phyloP scores from a whole-genome alignment of 768 basidiomycete genomes.

The Phlegmacium glaucopus region DNA sequence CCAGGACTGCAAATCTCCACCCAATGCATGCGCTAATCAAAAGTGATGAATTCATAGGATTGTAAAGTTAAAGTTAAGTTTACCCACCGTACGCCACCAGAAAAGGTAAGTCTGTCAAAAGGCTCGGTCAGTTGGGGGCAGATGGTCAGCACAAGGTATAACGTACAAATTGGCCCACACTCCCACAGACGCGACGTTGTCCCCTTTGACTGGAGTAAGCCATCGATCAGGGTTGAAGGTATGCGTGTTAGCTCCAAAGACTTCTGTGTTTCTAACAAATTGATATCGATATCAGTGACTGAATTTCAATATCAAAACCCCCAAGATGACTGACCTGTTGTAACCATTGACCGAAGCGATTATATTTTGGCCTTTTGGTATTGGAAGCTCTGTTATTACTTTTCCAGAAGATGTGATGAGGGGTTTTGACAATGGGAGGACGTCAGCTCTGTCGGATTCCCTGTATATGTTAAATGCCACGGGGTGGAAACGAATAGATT shows the following conservation, averaged over 20 bases:
- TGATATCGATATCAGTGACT: background rate
- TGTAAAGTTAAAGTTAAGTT: background rate
- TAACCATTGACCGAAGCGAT: slow-evolving; percentile 49
- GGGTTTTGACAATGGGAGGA: slow-evolving; percentile 54
- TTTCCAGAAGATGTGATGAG: slow-evolving; percentile 44
- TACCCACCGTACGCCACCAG: background rate
- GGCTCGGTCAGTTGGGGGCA: background rate
- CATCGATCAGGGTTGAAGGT: slow-evolving; percentile 48
- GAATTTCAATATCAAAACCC: background rate
- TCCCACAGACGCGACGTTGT: slow-evolving; percentile 40
- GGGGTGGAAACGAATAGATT: slow-evolving; percentile 44
- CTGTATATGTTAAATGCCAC: slow-evolving; percentile 31
- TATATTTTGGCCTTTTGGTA: slow-evolving; percentile 50
- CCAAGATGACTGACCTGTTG: slow-evolving; percentile 38
- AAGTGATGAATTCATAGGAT: background rate
- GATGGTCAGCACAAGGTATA: background rate
- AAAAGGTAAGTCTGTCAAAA: background rate
- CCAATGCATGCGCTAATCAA: slow-evolving; percentile 30
- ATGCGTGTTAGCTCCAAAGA: slow-evolving; percentile 45
- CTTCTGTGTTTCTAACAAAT: slow-evolving; percentile 30
- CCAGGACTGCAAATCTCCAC: slow-evolving; percentile 41
- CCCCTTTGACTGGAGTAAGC: slow-evolving; percentile 34
- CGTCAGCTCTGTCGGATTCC: slow-evolving; percentile 47
- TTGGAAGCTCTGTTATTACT: slow-evolving; percentile 40
- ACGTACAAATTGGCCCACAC: slow-evolving; percentile 47